Conservation (phyloP, 768 basidiomycete genomes). For the Suillus subalutaceus region DNA sequence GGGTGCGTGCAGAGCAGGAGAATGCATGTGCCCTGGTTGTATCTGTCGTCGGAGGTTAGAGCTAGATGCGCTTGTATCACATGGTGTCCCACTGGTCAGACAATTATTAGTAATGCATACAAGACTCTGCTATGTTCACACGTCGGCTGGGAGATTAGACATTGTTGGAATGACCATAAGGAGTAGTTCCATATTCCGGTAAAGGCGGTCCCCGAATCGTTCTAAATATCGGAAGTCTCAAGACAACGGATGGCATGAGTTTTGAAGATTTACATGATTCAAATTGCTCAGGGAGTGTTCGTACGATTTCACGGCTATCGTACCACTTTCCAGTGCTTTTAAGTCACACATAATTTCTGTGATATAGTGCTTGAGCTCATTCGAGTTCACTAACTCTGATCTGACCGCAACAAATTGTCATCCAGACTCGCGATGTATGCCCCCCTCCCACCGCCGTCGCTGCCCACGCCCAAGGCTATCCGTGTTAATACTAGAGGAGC, state of each 20-base stretch:
- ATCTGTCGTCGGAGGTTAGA: conserved; percentile 79
- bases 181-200: conserved; percentile 3
- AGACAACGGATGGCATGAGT: conserved; percentile 10
- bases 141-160: neutral
- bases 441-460: conserved; percentile 55
- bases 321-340: conserved; percentile 12
- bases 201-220: conserved; percentile 1
- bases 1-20: conserved; percentile 89
- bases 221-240: conserved; percentile 10
- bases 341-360: conserved; percentile 9
- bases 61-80: conserved; percentile 10
- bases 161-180: conserved; percentile 8
- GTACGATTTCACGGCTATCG: conserved; percentile 12
- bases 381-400: conserved; percentile 2
- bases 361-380: neutral
- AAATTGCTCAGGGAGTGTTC: conserved; percentile 10
- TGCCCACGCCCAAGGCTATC: conserved; percentile 85
- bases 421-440: conserved; percentile 15
- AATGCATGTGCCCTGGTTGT: conserved; percentile 86
- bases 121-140: conserved; percentile 11
- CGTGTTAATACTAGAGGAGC: conserved; percentile 96
- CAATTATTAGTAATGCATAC: neutral
- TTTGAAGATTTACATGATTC: conserved; percentile 10
- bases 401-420: neutral
- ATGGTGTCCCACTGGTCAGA: conserved; percentile 16